These are phyloP conservation scores for Kodamaea nitidulidarum DNA, from an alignment of 805 yeast genomes.

Conservation along the genomic window DNA sequence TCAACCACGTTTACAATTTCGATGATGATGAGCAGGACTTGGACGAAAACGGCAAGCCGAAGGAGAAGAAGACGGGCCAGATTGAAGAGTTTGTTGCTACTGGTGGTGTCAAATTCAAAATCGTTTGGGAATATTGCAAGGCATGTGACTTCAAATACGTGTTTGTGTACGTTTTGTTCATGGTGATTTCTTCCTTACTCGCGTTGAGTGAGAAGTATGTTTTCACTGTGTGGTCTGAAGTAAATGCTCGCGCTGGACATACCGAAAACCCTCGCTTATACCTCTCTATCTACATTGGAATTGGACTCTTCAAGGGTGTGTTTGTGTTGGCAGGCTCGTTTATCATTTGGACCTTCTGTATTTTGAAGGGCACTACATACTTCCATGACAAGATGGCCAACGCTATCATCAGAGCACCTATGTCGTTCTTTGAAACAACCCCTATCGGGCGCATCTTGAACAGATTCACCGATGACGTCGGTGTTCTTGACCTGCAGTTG, in stretches of 20 bases:
- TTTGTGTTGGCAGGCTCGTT: slow-evolving; percentile 45
- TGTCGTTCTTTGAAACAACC: slow-evolving; percentile 66
- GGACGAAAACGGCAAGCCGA: slow-evolving; percentile 12
- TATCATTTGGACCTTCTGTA: slow-evolving; percentile 48
- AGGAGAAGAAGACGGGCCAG: slow-evolving; percentile 11
- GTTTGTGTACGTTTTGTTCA: slow-evolving; percentile 38
- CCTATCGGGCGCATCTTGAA: slow-evolving; percentile 66
- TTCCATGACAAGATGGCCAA: slow-evolving; percentile 56
- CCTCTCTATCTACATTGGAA: slow-evolving; percentile 50
- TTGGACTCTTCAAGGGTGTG: slow-evolving; percentile 52
- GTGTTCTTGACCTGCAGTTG: slow-evolving; percentile 50
- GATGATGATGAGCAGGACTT: slow-evolving; percentile 13
- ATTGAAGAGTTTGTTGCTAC: slow-evolving; percentile 41
- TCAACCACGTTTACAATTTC: slow-evolving; percentile 20
- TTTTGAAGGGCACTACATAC: slow-evolving; percentile 51
- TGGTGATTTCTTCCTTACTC: slow-evolving; percentile 27
- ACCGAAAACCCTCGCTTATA: slow-evolving; percentile 44
- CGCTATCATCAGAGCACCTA: slow-evolving; percentile 54
- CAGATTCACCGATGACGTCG: slow-evolving; percentile 61
- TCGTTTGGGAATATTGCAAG: slow-evolving; percentile 51
- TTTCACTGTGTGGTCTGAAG: slow-evolving; percentile 69
- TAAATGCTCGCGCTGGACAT: slow-evolving; percentile 35
- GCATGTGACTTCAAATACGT: slow-evolving; percentile 42
- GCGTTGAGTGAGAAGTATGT: slow-evolving; percentile 53
- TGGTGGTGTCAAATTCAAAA: slow-evolving; percentile 55